Conservation (phyloP, 2,329 filamentous ascomycete genomes). For the Ceratocystis cubensis region DNA sequence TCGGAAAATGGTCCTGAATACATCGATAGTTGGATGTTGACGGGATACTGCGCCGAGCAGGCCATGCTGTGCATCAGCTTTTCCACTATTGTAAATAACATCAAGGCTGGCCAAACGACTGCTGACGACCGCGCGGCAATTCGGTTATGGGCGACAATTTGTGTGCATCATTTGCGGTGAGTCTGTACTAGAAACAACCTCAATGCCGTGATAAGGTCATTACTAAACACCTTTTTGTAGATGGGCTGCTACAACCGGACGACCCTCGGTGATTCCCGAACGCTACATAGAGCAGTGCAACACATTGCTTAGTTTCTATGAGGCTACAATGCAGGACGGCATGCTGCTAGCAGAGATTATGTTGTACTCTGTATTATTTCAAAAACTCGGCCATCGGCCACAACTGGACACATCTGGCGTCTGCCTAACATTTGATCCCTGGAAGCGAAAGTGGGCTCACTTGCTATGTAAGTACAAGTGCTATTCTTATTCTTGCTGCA, state of each 20-base stretch:
- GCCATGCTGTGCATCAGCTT: conserved; percentile 35
- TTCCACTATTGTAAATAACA: conserved; percentile 30
- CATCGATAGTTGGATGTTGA: conserved; percentile 34
- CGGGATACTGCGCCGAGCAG: conserved; percentile 33
- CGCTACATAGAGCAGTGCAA: conserved; percentile 32
- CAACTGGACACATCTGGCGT: conserved; percentile 26
- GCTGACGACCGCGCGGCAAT: conserved; percentile 28
- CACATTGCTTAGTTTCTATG: conserved; percentile 31
- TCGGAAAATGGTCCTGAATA: conserved; percentile 28
- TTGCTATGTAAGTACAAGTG: conserved; percentile 15
- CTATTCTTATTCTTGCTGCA: not conserved
- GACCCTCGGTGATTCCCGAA: conserved; percentile 30
- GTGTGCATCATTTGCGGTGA: conserved; percentile 30
- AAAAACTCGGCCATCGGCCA: conserved; percentile 28
- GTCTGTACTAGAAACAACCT: conserved; percentile 10
- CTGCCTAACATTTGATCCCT: conserved; percentile 18
- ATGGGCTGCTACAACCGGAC: conserved; percentile 32
- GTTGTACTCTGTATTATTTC: conserved; percentile 30
- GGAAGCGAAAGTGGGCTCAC: conserved; percentile 20
- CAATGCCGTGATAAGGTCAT: not conserved
- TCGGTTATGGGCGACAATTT: conserved; percentile 30
- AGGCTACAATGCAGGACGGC: conserved; percentile 32
- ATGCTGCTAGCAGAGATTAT: conserved; percentile 33
- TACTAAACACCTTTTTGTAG: conserved; percentile 22
- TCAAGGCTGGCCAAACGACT: conserved; percentile 27